A percentile compares a stretch with the other conserved stretches of the same genome.
Conservation (phyloP, 345 rosid genomes). For the Clausena lansium region DNA sequence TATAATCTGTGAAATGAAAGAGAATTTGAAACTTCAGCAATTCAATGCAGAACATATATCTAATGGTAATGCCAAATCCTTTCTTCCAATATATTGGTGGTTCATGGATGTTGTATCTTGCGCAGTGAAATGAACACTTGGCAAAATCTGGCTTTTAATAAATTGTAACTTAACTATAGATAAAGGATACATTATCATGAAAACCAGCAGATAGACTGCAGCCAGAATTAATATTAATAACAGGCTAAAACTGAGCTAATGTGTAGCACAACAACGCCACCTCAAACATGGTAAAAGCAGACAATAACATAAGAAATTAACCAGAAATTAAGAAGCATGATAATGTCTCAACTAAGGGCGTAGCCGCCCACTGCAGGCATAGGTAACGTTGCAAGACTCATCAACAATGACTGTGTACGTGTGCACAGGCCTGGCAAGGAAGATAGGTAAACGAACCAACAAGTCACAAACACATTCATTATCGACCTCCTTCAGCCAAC, state of each 20-base stretch:
- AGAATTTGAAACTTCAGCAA: background rate
- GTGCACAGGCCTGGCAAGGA: constrained; percentile 67
- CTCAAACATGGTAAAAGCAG: background rate
- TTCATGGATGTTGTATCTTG: background rate
- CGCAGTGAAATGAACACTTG: background rate
- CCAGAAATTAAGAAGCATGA: background rate
- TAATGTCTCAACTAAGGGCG: constrained; percentile 19
- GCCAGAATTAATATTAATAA: background rate
- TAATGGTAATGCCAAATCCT: background rate
- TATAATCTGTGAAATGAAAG: background rate
- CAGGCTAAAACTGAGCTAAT: background rate
- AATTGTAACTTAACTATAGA: background rate
- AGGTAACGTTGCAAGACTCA: constrained; percentile 57
- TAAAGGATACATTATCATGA: background rate
- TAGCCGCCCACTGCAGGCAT: constrained; percentile 50
- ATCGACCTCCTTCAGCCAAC: constrained; percentile 72
- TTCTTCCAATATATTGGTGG: background rate
- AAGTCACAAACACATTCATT: constrained; percentile 72
- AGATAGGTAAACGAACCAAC: constrained; percentile 66
- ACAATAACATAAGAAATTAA: background rate
- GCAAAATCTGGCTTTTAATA: background rate
- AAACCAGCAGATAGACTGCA: background rate
- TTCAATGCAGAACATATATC: background rate
- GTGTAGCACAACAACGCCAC: background rate
- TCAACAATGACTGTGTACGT: constrained; percentile 48